Percentiles rank a stretch among this genome's conserved stretches.
These are phyloP conservation scores for Acer yangbiense DNA, from an alignment of 345 rosid genomes.

Conservation along the genomic window DNA sequence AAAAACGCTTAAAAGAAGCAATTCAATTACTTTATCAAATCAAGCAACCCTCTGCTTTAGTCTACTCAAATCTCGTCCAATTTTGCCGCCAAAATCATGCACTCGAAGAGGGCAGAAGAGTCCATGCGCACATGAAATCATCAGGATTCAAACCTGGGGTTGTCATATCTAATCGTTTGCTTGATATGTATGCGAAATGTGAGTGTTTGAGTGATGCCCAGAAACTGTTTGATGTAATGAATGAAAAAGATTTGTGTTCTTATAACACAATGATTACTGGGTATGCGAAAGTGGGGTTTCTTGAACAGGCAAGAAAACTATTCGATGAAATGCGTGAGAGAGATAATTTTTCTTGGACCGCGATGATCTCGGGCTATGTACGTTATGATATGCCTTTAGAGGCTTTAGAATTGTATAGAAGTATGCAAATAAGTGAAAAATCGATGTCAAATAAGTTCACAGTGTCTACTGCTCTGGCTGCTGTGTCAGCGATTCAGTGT, in stretches of 20 bases:
- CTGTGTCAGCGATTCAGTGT: conserved; percentile 64
- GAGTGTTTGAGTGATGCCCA: conserved; percentile 54
- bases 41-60: conserved; percentile 53
- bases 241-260: conserved; percentile 69
- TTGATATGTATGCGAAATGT: conserved; percentile 75
- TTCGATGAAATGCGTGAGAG: conserved; percentile 84
- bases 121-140: conserved; percentile 53
- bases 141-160: conserved; percentile 71
- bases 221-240: conserved; percentile 63
- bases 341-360: conserved; percentile 89
- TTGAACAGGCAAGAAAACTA: conserved; percentile 57
- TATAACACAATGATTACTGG: conserved; percentile 79
- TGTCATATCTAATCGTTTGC: conserved; percentile 62
- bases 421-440: conserved; percentile 43
- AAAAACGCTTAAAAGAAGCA: conserved; percentile 59
- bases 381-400: conserved; percentile 52
- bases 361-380: conserved; percentile 78
- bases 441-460: conserved; percentile 58
- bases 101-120: conserved; percentile 52
- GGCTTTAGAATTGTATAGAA: conserved; percentile 54
- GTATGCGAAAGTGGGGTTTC: conserved; percentile 49
- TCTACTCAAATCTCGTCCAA: conserved; percentile 70
- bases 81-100: conserved; percentile 49
- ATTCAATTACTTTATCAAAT: conserved; percentile 51
- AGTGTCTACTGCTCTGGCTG: conserved; percentile 67